Evolutionary conservation across 2,329 filamentous ascomycete genomes (phyloP), one percentile per base, ranked within the genome.

Genomic region (Exophiala sideris): DNA sequence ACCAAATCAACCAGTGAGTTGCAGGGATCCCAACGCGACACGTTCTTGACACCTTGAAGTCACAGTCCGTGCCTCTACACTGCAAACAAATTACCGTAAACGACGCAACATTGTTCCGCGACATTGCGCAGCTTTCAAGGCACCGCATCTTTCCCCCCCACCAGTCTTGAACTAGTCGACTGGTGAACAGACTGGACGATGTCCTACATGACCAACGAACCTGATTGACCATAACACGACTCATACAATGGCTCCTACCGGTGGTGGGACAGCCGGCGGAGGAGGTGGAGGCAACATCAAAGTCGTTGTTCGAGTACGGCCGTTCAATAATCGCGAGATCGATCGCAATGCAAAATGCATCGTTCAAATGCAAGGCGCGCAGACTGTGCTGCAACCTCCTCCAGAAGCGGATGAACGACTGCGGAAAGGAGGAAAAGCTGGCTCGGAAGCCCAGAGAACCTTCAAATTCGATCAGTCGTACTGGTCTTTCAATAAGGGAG

Each of bases 391-490:
- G 60, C 84, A 80, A 24, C 83, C 88, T 52, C 90, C 92, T 10
- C 76, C 84, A 33, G 82, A 84, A 65, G 73, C 78, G 61, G 76
- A 81, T 69, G 72, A 75, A 60, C 71, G 76, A 70, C 59, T 68
- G 64, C 69, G 81, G 73, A 76, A 79, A 63, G 72, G 70, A 44
- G 67, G 70, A 51, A 73, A 75, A 56, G 54, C 50, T 18, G 50
- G 50, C 14, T 44, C 44, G 94, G 78, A 83, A 47, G 86, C 84
- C 5, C 79, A 82, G 59, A 97, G 96, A 72, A 81, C 86, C 1
- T 99, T 99, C 71, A 92, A 92, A 45, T 99, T 96, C 73, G 94
- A 99, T 75, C 86, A 86, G 67, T 96, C 91, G 49, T 99, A 99
- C 76, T 99, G 94, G 94, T 97, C 92, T 49, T 99, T 97, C 73